These are phyloP conservation scores for Kalaharituber pfeilii DNA, from an alignment of 2,329 filamentous ascomycete species.

Conservation along the genomic window DNA sequence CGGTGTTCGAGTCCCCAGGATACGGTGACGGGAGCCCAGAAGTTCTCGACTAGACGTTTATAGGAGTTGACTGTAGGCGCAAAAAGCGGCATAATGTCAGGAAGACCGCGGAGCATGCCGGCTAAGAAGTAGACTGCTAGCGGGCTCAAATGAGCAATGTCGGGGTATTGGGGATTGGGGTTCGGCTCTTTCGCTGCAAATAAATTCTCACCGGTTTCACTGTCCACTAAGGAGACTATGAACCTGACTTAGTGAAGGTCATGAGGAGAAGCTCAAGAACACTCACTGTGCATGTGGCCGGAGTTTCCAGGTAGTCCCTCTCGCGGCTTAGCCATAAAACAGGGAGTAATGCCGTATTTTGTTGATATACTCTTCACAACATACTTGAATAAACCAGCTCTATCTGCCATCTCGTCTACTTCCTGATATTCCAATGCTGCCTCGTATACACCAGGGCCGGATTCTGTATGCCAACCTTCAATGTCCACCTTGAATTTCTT, in stretches of 20 bases:
- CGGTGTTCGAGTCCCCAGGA: conserved; percentile 95
- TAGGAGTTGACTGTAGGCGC: conserved; percentile 95
- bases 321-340: conserved; percentile 96
- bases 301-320: conserved; percentile 85
- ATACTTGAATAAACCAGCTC: conserved; percentile 77
- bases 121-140: conserved; percentile 85
- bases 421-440: conserved; percentile 82
- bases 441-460: conserved; percentile 85
- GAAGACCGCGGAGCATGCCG: conserved; percentile 70
- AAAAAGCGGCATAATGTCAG: conserved; percentile 87
- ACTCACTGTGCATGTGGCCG: conserved; percentile 61
- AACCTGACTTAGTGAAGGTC: not conserved
- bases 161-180: conserved; percentile 50
- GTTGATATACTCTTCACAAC: conserved; percentile 76
- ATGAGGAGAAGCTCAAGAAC: not conserved
- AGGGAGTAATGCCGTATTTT: conserved; percentile 80
- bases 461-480: conserved; percentile 92
- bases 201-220: conserved; percentile 57
- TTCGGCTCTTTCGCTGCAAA: conserved; percentile 59
- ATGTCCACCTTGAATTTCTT: conserved; percentile 57
- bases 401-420: conserved; percentile 77
- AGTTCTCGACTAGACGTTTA: conserved; percentile 95
- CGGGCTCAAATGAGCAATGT: conserved; percentile 68
- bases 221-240: conserved; percentile 59
- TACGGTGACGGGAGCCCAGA: conserved; percentile 95